A percentile compares a stretch with the other conserved stretches of the same genome.
Evolutionary conservation across 2,329 filamentous ascomycete species (phyloP).

Genomic region (Colletotrichum brevisporum): DNA sequence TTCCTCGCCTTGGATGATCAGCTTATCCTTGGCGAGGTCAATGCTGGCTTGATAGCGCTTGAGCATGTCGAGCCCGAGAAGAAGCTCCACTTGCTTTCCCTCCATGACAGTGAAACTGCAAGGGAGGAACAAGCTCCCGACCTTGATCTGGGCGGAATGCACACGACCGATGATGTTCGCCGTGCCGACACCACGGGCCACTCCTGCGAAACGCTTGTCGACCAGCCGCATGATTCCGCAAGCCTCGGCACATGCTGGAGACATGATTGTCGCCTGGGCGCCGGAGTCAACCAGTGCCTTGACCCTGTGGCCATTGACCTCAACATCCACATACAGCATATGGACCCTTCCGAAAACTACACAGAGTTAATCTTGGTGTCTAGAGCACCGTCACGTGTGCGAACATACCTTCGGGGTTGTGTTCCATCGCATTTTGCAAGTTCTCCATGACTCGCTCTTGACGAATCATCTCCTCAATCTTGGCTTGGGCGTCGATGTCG

Average conservation of each 20-base stretch:
- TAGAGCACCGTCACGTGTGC: too few relatives aligned
- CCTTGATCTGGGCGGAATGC: conserved; percentile 94
- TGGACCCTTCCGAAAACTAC: conserved; percentile 93
- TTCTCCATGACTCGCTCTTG: conserved; percentile 96
- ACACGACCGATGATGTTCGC: conserved; percentile 95
- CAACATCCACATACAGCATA: conserved; percentile 96
- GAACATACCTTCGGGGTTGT: conserved; percentile 90
- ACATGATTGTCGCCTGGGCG: conserved; percentile 99
- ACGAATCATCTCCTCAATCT: conserved; percentile 97
- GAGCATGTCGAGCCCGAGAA: conserved; percentile 96
- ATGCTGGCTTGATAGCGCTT: conserved; percentile 95
- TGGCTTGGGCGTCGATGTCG: conserved; percentile 89
- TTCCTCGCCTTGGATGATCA: conserved; percentile 90
- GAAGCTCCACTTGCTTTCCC: conserved; percentile 93
- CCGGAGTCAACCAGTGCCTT: conserved; percentile 98
- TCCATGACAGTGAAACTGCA: conserved; percentile 99
- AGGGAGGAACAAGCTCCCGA: conserved; percentile 87
- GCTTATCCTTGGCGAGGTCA: conserved; percentile 85
- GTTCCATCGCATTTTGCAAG: conserved; percentile 94
- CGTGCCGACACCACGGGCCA: conserved; percentile 94
- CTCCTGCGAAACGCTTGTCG: conserved; percentile 90
- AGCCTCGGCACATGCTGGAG: conserved; percentile 87
- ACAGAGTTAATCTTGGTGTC: conserved; percentile 21
- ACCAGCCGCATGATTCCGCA: conserved; percentile 98
- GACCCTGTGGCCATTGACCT: conserved; percentile 92